Percentiles rank a stretch among this genome's conserved stretches.
Evolutionary conservation across 345 rosid species (phyloP).

Genomic region (Stellera chamaejasme): DNA sequence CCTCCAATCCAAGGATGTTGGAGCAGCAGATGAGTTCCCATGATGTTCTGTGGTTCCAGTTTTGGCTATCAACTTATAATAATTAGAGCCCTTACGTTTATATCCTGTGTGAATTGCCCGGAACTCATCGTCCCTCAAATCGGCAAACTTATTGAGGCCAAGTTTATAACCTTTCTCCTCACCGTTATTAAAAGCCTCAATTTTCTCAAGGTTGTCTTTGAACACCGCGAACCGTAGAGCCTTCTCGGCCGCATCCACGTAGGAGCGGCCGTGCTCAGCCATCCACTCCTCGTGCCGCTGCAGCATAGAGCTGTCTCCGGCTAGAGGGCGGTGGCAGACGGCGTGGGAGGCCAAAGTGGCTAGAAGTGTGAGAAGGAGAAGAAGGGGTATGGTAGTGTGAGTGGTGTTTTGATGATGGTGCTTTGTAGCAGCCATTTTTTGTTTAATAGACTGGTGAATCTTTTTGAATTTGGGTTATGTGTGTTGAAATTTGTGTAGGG

Average conservation of each 20-base stretch:
- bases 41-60: slow-evolving; percentile 7
- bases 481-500: neutral
- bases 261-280: slow-evolving; percentile 21
- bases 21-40: slow-evolving; percentile 17
- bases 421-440: slow-evolving; percentile 11
- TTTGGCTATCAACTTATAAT: neutral
- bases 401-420: neutral
- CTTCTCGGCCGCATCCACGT: slow-evolving; percentile 20
- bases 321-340: slow-evolving; percentile 12
- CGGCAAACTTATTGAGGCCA: slow-evolving; percentile 46
- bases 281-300: slow-evolving; percentile 34
- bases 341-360: slow-evolving; percentile 14
- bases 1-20: slow-evolving; percentile 30
- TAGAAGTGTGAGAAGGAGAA: slow-evolving; percentile 15
- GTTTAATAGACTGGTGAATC: neutral
- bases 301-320: slow-evolving; percentile 12
- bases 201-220: slow-evolving; percentile 26
- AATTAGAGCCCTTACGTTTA: slow-evolving; percentile 5
- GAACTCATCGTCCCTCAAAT: slow-evolving; percentile 47
- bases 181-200: slow-evolving; percentile 26
- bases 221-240: slow-evolving; percentile 31
- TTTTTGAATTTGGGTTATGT: no score
- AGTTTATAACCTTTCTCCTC: slow-evolving; percentile 34
- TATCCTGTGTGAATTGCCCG: slow-evolving; percentile 29
- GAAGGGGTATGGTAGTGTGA: neutral